Base-by-base conservation (phyloP, 2,329 filamentous ascomycete species). In the Xylariaceae sp. region DNA sequence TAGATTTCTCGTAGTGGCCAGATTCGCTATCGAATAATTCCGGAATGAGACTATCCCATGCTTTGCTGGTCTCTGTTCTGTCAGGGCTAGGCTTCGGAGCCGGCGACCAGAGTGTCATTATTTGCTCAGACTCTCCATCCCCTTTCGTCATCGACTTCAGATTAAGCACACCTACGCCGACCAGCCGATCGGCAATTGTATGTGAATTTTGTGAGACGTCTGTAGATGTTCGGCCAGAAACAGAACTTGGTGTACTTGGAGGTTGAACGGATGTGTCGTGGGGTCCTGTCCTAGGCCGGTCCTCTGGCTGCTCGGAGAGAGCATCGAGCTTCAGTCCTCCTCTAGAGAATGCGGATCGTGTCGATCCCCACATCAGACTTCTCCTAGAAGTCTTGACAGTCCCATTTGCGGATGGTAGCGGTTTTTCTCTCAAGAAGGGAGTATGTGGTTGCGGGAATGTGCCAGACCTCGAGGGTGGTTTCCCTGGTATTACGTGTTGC, bases 91-190 rank as follows among this genome's bases (percentile, higher is more conserved):
- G 73, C 33, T 71, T 76, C 22, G 78, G 64, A 2, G 77, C 73
- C 1, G 87, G 81, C 1, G 87, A 78, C 89, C 89, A 96, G 36
- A 96, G 81, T 33, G 79, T 84, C 47, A 96, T 74, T 1, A 87
- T 78, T 52, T 90, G 86, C 62, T 95, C 90, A 5, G 81, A 71
- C 61, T 92, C 87, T 45, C 85, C 83, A 6, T 78, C 75, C 53
- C 86, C 80, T 62, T 85, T 87, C 71, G 94, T 80, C 45, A 94
- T 73, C 1, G 81, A 72, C 58, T 90, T 91, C 41, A 96, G 74
- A 57, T 87, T 86, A 39, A 95, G 65, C 5, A 90, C 78, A 5
- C 90, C 91, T 27, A 94, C 78, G 1, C 89, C 91, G 14, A 94
- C 77, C 1, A 82, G 85, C 40, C 87, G 81, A 57, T 85, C 82